Conservation (phyloP, 2,329 filamentous ascomycete genomes). For the Fusarium ambrosium region DNA sequence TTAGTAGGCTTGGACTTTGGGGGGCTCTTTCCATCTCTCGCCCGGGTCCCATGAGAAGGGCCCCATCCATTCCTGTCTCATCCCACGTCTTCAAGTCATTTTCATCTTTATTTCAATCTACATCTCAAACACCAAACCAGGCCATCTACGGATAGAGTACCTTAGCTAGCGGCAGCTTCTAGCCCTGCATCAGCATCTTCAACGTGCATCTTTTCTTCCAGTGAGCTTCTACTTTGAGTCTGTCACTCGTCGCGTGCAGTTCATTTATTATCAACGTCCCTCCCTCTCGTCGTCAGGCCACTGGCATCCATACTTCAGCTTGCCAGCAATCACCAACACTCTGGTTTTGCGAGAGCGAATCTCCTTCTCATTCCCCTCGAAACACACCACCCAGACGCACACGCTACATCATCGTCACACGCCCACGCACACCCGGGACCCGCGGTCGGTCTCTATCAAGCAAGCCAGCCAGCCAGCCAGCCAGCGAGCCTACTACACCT, state of each 20-base stretch:
- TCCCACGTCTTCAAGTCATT: constrained; percentile 17
- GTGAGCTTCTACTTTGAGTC: background rate
- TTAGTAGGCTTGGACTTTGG: background rate
- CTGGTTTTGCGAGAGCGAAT: background rate
- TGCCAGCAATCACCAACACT: constrained; percentile 7
- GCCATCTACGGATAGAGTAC: background rate
- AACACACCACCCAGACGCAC: constrained; percentile 39
- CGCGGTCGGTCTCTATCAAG: constrained; percentile 13
- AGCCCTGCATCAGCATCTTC: constrained; percentile 22
- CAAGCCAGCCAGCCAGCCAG: background rate
- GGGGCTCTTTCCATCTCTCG: constrained; percentile 28
- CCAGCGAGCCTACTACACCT: constrained; percentile 23
- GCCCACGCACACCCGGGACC: constrained; percentile 16
- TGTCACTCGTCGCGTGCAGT: background rate
- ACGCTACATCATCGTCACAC: constrained; percentile 40
- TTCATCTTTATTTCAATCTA: constrained; percentile 42
- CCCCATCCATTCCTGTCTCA: constrained; percentile 17
- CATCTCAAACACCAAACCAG: constrained; percentile 4
- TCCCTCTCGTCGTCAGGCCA: constrained; percentile 24
- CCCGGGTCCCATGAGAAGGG: constrained; percentile 28
- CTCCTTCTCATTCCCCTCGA: constrained; percentile 21
- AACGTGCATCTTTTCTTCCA: constrained; percentile 23
- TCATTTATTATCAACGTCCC: background rate
- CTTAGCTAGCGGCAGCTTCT: constrained; percentile 6
- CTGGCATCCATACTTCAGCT: constrained; percentile 19